Conservation (phyloP, 2,329 filamentous ascomycete genomes). For the Aspergillus sp. region DNA sequence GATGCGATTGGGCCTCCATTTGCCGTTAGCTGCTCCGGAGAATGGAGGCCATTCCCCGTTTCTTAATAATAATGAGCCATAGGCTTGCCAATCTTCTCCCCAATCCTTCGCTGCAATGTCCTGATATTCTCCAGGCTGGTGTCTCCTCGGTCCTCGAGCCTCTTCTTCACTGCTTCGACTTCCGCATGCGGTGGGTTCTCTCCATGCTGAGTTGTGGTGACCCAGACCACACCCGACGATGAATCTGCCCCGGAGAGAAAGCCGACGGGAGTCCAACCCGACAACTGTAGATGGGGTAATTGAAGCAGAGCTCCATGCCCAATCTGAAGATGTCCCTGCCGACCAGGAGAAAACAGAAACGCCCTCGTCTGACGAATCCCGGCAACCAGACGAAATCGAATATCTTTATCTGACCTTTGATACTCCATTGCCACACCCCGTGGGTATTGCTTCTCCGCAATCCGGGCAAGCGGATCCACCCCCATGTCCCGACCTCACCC, state of each 20-base stretch:
- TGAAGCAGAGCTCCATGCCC: neutral
- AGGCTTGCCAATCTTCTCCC: no score
- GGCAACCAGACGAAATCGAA: conserved; percentile 35
- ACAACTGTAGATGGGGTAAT: neutral
- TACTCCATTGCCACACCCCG: conserved; percentile 51
- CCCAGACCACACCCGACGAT: neutral
- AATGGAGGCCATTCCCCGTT: no score
- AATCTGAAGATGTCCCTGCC: neutral
- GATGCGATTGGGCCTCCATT: no score
- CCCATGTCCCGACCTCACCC: conserved; percentile 61
- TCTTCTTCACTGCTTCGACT: neutral
- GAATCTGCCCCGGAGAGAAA: neutral
- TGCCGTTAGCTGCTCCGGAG: no score
- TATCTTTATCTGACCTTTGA: conserved; percentile 62
- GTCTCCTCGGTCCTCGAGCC: neutral
- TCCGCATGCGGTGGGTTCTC: neutral
- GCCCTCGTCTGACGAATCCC: neutral
- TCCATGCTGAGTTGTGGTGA: neutral
- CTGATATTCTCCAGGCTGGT: neutral
- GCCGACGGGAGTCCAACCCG: neutral
- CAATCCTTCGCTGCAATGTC: neutral
- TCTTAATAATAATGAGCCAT: no score
- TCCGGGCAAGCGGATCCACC: conserved; percentile 41
- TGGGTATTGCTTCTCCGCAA: conserved; percentile 25
- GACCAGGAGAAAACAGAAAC: neutral